Conservation (phyloP, 2,329 filamentous ascomycete genomes). For the Biscogniauxia mediterranea region DNA sequence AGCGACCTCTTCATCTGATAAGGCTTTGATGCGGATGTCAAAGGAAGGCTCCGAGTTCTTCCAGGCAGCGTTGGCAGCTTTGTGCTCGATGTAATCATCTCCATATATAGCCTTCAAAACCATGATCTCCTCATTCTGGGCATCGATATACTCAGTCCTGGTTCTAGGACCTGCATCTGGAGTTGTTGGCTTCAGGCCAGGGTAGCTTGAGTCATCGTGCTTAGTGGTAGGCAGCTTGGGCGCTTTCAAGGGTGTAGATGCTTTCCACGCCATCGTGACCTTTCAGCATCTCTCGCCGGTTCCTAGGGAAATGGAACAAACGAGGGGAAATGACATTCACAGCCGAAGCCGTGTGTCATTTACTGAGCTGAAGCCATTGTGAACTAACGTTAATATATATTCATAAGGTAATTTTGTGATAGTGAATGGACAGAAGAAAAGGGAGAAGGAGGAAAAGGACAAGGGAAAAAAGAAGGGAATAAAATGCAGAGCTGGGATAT, state of each 20-base stretch:
- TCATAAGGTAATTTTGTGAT: slow-evolving; percentile 7
- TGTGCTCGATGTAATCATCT: slow-evolving; percentile 79
- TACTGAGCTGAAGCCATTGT: slow-evolving; percentile 49
- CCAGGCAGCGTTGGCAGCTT: slow-evolving; percentile 74
- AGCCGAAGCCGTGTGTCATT: slow-evolving; percentile 52
- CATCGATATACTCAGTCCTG: slow-evolving; percentile 71
- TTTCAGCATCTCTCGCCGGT: slow-evolving; percentile 25
- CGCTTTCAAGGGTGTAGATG: slow-evolving; percentile 48
- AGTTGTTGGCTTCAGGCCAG: slow-evolving; percentile 47
- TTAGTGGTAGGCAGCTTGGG: slow-evolving; percentile 41
- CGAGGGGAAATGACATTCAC: slow-evolving; percentile 42
- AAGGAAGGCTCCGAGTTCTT: slow-evolving; percentile 86
- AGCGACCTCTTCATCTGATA: slow-evolving; percentile 68
- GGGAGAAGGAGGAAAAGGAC: neutral
- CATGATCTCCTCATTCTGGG: slow-evolving; percentile 84
- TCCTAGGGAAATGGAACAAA: slow-evolving; percentile 17
- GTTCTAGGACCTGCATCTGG: slow-evolving; percentile 45
- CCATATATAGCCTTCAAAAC: slow-evolving; percentile 85
- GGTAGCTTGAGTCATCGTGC: slow-evolving; percentile 50
- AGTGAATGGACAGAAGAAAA: neutral
- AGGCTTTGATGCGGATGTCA: slow-evolving; percentile 73
- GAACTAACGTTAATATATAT: slow-evolving; percentile 12
- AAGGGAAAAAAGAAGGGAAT: neutral
- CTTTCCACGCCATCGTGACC: slow-evolving; percentile 52
- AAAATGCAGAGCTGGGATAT: slow-evolving; percentile 9